Evolutionary conservation across 371 early-diverging fungal species (phyloP), one percentile per base, ranked within the genome.

Genomic region (Mortierella sp.): DNA sequence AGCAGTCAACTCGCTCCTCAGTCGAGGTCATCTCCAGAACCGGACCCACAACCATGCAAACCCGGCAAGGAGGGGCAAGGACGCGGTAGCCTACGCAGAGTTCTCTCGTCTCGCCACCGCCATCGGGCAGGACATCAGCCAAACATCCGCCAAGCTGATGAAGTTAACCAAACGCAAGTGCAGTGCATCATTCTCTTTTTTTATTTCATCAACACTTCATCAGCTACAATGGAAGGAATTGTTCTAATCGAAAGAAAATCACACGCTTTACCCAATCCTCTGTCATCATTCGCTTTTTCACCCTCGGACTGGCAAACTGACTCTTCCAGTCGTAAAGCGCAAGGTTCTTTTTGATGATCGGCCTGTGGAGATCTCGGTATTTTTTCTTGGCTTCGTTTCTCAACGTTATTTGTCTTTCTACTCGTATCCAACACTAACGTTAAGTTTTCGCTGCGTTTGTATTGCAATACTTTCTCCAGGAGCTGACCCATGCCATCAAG

Each of bases 401-500:
- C n/a, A n/a, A n/a, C n/a, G n/a, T n/a, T n/a, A n/a, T n/a, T n/a
- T n/a, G n/a, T n/a, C n/a, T n/a, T n/a, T n/a, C n/a, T n/a, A n/a
- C n/a, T n/a, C n/a, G n/a, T n/a, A n/a, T n/a, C n/a, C n/a, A n/a
- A n/a, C n/a, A n/a, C n/a, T n/a, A n/a, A n/a, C n/a, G n/a, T n/a
- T n/a, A n/a, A n/a, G n/a, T n/a, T n/a, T n/a, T n/a, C n/a, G n/a
- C 28, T 50, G 17, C 37, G 28, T 30, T 8, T n/a, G 14, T 12
- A 3, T 19, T 30, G 26, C 59, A 27, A 27, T 28, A 14, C 43
- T 4, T 41, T 27, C 1, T 53, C 19, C 87, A 95, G 90, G 93
- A 94, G 76, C 80, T 97, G 67, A 94, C 95, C 21, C 85, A 85
- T 75, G 87, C 90, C 43, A 95, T 96, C 68, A 96, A 96, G 79